These are phyloP conservation scores for Pseudogymnoascus sp. DNA, from an alignment of 2,329 filamentous ascomycete species.

Conservation along the genomic window DNA sequence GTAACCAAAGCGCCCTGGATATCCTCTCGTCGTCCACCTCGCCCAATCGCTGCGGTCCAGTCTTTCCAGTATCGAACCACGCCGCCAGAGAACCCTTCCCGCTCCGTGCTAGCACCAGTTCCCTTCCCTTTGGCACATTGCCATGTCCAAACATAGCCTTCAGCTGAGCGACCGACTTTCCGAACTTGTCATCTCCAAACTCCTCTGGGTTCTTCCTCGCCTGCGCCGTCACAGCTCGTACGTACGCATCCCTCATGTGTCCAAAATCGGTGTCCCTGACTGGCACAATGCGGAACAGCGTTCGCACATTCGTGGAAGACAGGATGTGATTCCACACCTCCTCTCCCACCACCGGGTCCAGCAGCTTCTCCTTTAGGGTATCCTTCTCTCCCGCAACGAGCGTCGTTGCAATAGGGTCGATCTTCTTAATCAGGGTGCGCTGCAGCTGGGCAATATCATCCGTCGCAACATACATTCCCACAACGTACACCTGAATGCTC, in stretches of 20 bases:
- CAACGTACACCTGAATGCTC: conserved; percentile 85
- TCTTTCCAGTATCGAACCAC: conserved; percentile 52
- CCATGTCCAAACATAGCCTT: conserved; percentile 74
- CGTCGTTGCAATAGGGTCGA: conserved; percentile 72
- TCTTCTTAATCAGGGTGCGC: conserved; percentile 62
- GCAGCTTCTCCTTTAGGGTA: conserved; percentile 56
- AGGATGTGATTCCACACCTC: conserved; percentile 68
- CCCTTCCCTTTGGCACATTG: conserved; percentile 70
- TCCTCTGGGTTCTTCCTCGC: conserved; percentile 47
- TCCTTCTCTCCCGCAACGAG: conserved; percentile 77
- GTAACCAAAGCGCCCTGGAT: conserved; percentile 75
- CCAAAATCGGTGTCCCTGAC: conserved; percentile 92
- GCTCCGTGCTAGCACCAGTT: conserved; percentile 66
- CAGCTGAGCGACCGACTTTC: conserved; percentile 65
- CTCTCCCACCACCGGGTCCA: conserved; percentile 62
- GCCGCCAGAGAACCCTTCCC: conserved; percentile 57
- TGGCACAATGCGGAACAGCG: conserved; percentile 74
- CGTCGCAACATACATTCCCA: conserved; percentile 84
- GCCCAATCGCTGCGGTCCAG: conserved; percentile 52
- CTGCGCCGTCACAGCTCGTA: conserved; percentile 71
- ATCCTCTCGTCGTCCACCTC: conserved; percentile 70
- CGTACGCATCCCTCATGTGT: conserved; percentile 85
- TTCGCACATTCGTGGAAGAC: conserved; percentile 58
- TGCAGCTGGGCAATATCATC: conserved; percentile 77
- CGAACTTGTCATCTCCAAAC: conserved; percentile 67